Conservation (phyloP, 2,329 filamentous ascomycete species). For the Capronia americana region DNA sequence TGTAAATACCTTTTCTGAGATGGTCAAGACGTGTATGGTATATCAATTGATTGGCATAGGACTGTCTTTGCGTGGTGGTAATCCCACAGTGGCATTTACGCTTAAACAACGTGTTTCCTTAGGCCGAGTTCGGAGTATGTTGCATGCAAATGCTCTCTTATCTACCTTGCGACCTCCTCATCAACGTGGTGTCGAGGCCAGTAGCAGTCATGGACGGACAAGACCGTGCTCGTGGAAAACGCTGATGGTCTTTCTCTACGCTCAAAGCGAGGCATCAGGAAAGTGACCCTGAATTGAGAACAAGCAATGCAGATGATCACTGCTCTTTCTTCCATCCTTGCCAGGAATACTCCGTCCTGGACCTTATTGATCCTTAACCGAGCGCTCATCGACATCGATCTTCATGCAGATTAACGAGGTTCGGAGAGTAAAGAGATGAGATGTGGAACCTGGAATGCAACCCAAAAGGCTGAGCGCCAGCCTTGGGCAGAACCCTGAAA, state of each 20-base stretch:
- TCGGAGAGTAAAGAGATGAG: conserved; percentile 15
- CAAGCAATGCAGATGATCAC: not conserved
- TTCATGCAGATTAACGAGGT: not conserved
- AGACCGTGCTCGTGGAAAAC: not conserved
- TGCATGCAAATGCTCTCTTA: not conserved
- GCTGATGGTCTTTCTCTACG: not conserved
- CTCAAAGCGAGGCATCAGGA: not conserved
- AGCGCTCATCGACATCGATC: conserved; percentile 9
- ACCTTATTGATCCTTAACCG: not conserved
- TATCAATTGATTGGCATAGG: not conserved
- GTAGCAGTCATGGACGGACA: not conserved
- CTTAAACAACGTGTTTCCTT: not conserved
- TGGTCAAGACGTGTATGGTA: not conserved
- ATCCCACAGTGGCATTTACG: not conserved
- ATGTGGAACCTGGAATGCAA: conserved; percentile 20
- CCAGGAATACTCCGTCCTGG: not conserved
- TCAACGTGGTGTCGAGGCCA: not conserved
- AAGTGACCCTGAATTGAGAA: not conserved
- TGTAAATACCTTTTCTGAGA: not conserved
- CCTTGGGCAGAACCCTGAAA: conserved; percentile 9
- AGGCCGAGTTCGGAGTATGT: not conserved
- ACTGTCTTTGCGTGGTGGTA: not conserved
- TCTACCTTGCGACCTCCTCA: not conserved
- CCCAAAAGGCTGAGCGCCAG: conserved; percentile 17
- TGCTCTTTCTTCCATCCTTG: not conserved